Evolutionary conservation across 1,284 basidiomycete species (phyloP).

Genomic region (Irpex sp.): DNA sequence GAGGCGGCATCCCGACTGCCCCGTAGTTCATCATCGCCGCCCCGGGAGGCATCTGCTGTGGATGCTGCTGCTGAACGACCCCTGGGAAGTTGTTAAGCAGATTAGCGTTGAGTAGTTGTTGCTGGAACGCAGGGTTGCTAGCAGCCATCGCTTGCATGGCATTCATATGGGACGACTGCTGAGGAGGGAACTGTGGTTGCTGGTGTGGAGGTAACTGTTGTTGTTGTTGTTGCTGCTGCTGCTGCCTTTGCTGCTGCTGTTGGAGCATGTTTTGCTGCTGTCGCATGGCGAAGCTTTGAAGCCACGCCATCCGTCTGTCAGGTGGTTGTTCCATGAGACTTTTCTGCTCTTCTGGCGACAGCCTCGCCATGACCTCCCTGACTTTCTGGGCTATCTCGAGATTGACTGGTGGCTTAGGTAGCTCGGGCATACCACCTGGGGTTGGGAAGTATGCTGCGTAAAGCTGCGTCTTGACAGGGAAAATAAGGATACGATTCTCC

Average conservation of each 20-base stretch:
- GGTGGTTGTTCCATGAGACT: slow-evolving; percentile 10
- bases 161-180: neutral
- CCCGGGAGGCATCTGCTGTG: slow-evolving; percentile 1
- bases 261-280: neutral
- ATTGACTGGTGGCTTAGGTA: slow-evolving; percentile 27
- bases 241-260: slow-evolving; percentile 6
- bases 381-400: neutral
- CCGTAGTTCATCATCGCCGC: slow-evolving; percentile 10
- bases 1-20: slow-evolving; percentile 13
- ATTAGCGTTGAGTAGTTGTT: neutral
- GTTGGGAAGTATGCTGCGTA: slow-evolving; percentile 52
- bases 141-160: slow-evolving; percentile 1
- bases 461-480: slow-evolving; percentile 36
- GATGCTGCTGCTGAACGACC: neutral
- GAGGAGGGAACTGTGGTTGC: neutral
- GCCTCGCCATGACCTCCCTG: neutral
- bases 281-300: slow-evolving; percentile 5
- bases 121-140: neutral
- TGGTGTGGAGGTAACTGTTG: slow-evolving; percentile 5
- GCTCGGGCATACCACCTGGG: slow-evolving; percentile 57
- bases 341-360: slow-evolving; percentile 10
- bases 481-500: slow-evolving; percentile 49
- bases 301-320: slow-evolving; percentile 11
- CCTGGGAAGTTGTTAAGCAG: neutral
- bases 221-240: slow-evolving; percentile 10